Evolutionary conservation across 2,329 filamentous ascomycete genomes (phyloP).

Genomic region (Colletotrichum sansevieriae): DNA sequence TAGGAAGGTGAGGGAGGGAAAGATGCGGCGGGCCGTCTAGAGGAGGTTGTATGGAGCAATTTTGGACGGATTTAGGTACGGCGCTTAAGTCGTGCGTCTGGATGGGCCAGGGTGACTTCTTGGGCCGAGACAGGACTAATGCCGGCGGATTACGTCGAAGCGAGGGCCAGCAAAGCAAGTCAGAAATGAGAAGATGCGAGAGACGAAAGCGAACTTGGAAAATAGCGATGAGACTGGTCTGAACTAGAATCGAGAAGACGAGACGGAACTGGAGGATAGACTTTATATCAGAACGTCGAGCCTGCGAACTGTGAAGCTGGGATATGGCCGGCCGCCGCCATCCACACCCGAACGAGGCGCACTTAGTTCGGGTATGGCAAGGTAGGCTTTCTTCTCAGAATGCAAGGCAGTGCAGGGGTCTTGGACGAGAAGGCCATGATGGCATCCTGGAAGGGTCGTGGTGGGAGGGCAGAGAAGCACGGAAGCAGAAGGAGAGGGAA

Average conservation of each 20-base stretch:
- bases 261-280: conserved; percentile 17
- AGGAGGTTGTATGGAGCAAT: conserved; percentile 32
- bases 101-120: conserved; percentile 12
- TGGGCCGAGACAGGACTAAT: conserved; percentile 37
- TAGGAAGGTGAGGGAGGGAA: conserved; percentile 3
- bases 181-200: background rate
- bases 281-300: conserved; percentile 35
- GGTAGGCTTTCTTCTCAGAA: conserved; percentile 37
- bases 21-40: conserved; percentile 33
- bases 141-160: conserved; percentile 28
- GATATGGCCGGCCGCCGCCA: conserved; percentile 15
- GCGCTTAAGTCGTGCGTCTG: conserved; percentile 37
- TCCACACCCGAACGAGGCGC: conserved; percentile 36
- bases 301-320: conserved; percentile 7
- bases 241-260: conserved; percentile 6
- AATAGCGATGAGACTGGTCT: conserved; percentile 19
- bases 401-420: conserved; percentile 36
- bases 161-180: conserved; percentile 6
- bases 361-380: conserved; percentile 38
- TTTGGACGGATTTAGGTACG: conserved; percentile 38
- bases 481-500: conserved; percentile 1
- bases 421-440: conserved; percentile 20
- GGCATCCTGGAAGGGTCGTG: conserved; percentile 11
- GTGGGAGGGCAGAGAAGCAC: background rate
- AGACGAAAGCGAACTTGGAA: background rate